Evolutionary conservation across 495 filamentous ascomycete species (phyloP), one percentile per base, ranked within the genome.

Genomic region (Clohesyomyces aquaticus): DNA sequence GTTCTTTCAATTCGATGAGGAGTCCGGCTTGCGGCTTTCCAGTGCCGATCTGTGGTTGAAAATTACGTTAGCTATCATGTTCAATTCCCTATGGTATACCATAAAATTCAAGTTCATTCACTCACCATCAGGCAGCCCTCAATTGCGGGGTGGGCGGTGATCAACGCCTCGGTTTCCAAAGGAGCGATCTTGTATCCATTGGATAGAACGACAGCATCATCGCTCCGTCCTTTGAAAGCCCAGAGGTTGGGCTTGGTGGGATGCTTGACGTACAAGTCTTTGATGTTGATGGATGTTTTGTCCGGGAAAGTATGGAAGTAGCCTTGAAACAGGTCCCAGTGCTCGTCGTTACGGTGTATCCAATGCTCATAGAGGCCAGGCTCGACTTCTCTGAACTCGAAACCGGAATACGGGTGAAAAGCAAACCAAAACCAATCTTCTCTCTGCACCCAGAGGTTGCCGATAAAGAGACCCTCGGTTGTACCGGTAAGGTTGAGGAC

Each of bases 151-250:
- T 53, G 43, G 18, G 69, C 35, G 4, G 65, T 42, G 2, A 77
- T 50, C 2, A 52, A 18, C 0, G 51, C 63, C 49, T 82, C 79
- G 54, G 75, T 71, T 0, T 70, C 60, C n/a, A 78, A 55, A 4
- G 77, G 78, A 55, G 78, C 77, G 12, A 75, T 71, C 61, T 77
- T 80, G 28, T 78, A 73, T 0, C 78, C 80, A 29, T 74, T 77
- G 0, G 68, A 59, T 12, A 82, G 75, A 16, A 78, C 73, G 27
- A 81, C 74, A 2, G 77, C 59, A 62, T 82, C 79, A 58, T 74
- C 72, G 2, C 26, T 55, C 1, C 72, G 53, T 3, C 72, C 71
- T 4, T 23, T 18, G 51, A 45, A 73, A 1, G 9, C 8, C 62
- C 63, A 74, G 0, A 68, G 41, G 14, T 45, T 25, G 3, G 64